Base-by-base conservation (phyloP, 768 basidiomycete species). In the Serendipita sp. region DNA sequence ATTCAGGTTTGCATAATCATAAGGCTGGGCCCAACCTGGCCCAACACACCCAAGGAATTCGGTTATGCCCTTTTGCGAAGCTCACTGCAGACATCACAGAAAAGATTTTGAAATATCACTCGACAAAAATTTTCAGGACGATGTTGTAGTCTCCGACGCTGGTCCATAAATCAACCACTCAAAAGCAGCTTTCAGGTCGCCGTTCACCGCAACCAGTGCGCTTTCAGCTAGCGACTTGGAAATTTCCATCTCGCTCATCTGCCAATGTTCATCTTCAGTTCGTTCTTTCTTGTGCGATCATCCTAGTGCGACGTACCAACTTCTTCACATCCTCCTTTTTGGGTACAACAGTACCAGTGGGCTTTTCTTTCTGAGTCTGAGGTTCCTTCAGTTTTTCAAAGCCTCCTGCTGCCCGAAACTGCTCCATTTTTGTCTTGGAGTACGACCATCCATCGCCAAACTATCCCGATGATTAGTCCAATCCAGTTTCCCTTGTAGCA, bases 391-490 rank as follows among this genome's bases (percentile, higher is more conserved):
- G 10, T 32, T 38, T 60, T n/a, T 60, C 56, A 60, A 60, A 60
- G 37, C 56, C 56, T 30, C 56, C 56, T 11, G 56, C 28, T 4
- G 56, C 28, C 37, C 56, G 56, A 60, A 60, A 60, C 18, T 30
- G 30, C 37, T 60, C 56, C 56, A 60, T 60, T 35, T 60, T 60
- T n/a, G 56, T 60, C 37, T 60, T 60, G 30, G 56, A 60, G 18
- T 60, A 60, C 30, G 56, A 60, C 56, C 56, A 60, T 8, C 56
- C 56, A 37, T 60, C 56, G 28, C 56, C 56, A 60, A 60, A 60
- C 56, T 60, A n/a, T 60, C 30, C 28, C 24, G 13, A 34, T 10
- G 56, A 34, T 18, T 8, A 51, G 48, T 32, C 48, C 8, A 51
- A 8, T 51, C n/a, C 48, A n/a, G 13, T 7, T 13, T 41, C 41